Evolutionary conservation across 495 filamentous ascomycete genomes (phyloP).

Genomic region (Rostrohypoxylon terebratum): DNA sequence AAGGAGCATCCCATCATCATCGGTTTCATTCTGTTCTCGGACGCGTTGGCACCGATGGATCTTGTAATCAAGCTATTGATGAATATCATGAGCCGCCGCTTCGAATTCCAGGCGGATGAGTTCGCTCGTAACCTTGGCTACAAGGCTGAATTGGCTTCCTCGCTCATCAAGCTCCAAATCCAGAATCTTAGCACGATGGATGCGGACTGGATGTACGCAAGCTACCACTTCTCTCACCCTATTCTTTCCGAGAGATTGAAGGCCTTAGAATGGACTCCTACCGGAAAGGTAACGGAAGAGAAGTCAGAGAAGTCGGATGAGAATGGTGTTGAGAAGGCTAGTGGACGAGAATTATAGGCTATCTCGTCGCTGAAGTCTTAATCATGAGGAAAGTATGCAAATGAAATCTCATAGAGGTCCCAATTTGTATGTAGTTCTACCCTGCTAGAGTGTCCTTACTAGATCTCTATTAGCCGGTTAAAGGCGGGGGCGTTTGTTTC

Average conservation of each 20-base stretch:
- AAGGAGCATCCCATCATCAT: conserved; percentile 90
- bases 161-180: conserved; percentile 96
- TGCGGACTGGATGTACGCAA: conserved; percentile 96
- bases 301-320: conserved; percentile 39
- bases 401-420: conserved; percentile 5
- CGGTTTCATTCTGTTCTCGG: conserved; percentile 96
- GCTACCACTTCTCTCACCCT: conserved; percentile 97
- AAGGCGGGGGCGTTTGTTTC: not conserved
- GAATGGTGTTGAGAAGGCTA: conserved; percentile 48
- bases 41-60: conserved; percentile 91
- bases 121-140: conserved; percentile 91
- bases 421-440: conserved; percentile 3
- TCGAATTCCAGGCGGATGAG: conserved; percentile 94
- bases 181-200: conserved; percentile 99
- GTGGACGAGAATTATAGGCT: conserved; percentile 48
- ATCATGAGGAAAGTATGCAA: conserved; percentile 9
- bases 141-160: conserved; percentile 81
- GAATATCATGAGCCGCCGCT: conserved; percentile 93
- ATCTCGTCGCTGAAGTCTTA: not conserved
- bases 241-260: conserved; percentile 93
- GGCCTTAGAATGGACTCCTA: conserved; percentile 81
- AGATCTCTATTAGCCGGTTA: not conserved
- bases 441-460: conserved; percentile 4
- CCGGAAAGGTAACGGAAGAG: conserved; percentile 59
- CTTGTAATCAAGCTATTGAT: conserved; percentile 91